These are phyloP conservation scores for Trichoderma arundinaceum DNA, from an alignment of 2,329 filamentous ascomycete species.

Conservation along the genomic window DNA sequence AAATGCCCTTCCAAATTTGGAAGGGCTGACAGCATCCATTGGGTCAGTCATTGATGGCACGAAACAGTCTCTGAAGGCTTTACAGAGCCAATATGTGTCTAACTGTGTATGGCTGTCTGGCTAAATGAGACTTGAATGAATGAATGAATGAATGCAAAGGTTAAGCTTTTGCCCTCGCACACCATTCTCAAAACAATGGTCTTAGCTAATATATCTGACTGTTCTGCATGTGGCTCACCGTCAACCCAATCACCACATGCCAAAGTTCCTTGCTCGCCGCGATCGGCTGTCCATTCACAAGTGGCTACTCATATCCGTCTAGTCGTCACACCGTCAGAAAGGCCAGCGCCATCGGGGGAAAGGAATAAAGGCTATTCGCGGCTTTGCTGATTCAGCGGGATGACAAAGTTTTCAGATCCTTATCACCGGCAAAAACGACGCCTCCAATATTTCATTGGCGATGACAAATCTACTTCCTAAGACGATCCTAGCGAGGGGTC, in stretches of 20 bases:
- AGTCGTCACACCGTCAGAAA: neutral
- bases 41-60: neutral
- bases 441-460: neutral
- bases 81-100: neutral
- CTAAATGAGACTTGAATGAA: neutral
- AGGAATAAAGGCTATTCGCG: neutral
- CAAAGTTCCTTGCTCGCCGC: neutral
- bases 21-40: neutral
- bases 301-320: no score
- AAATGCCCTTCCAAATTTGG: conserved; percentile 9
- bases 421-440: conserved; percentile 1
- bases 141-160: neutral
- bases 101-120: neutral
- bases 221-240: neutral
- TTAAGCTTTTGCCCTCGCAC: neutral
- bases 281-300: neutral
- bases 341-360: neutral
- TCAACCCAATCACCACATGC: neutral
- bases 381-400: conserved; percentile 28
- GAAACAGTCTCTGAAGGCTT: neutral
- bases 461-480: conserved; percentile 5
- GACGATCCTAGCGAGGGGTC: neutral
- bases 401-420: conserved; percentile 5
- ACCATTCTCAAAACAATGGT: neutral
- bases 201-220: conserved; percentile 12